phyloP scores from a whole-genome alignment of 345 rosid species.

The Euphorbia lathyris region DNA sequence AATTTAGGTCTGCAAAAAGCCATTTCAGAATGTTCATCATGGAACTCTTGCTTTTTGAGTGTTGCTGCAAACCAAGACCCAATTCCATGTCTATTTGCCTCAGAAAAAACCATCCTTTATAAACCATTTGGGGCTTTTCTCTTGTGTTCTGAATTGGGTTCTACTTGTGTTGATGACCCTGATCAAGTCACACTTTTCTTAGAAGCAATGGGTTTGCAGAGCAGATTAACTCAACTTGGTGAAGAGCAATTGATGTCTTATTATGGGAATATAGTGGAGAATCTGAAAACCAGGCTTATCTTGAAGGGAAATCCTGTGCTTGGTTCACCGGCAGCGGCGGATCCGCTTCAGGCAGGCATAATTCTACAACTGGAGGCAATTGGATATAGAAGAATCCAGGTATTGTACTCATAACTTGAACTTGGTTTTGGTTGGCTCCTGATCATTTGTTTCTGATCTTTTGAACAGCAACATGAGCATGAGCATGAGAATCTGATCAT shows the following conservation, averaged over 20 bases:
- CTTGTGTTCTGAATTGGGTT: slow-evolving; percentile 34
- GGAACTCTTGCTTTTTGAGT: slow-evolving; percentile 58
- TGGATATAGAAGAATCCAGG: slow-evolving; percentile 31
- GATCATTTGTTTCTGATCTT: slow-evolving; percentile 1
- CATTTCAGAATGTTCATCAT: slow-evolving; percentile 26
- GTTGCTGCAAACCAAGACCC: slow-evolving; percentile 39
- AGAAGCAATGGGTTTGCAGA: slow-evolving; percentile 8
- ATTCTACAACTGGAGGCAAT: slow-evolving; percentile 29
- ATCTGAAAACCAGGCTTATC: slow-evolving; percentile 12
- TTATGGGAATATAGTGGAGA: slow-evolving; percentile 16
- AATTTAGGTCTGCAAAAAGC: slow-evolving; percentile 35
- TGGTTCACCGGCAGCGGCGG: not conserved
- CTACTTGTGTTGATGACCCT: slow-evolving; percentile 48
- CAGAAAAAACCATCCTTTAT: slow-evolving; percentile 16
- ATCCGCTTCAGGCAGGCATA: slow-evolving; percentile 25
- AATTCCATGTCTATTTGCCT: slow-evolving; percentile 28
- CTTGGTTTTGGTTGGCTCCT: too few relatives aligned
- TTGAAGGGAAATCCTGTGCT: slow-evolving; percentile 20
- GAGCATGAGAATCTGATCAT: slow-evolving; percentile 12
- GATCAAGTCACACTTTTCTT: slow-evolving; percentile 34
- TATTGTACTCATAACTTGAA: slow-evolving; percentile 11
- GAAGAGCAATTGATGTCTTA: slow-evolving; percentile 16
- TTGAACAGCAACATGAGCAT: slow-evolving; percentile 25
- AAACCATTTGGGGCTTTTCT: slow-evolving; percentile 61
- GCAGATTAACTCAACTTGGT: slow-evolving; percentile 9